Percentiles rank a stretch among this genome's conserved stretches.
Evolutionary conservation across 2,329 filamentous ascomycete species (phyloP).

Genomic region (Monilinia fructigena): DNA sequence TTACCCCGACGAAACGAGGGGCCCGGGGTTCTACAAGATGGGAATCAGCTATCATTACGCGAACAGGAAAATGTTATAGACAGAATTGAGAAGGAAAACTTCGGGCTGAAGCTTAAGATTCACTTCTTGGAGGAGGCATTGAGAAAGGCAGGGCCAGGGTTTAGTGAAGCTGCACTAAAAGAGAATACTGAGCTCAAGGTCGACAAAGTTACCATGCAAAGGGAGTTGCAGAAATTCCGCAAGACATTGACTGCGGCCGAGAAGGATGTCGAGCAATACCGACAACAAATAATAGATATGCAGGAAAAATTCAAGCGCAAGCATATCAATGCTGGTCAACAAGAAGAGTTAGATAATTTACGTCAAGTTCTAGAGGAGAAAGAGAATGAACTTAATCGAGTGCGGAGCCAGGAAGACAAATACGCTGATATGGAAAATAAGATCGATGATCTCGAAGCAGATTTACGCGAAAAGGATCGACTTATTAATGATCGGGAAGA

Average conservation of each 20-base stretch:
- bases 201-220: slow-evolving; percentile 83
- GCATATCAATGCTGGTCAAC: slow-evolving; percentile 68
- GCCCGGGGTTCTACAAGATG: slow-evolving; percentile 73
- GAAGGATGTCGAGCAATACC: slow-evolving; percentile 80
- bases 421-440: slow-evolving; percentile 69
- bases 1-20: slow-evolving; percentile 61
- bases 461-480: slow-evolving; percentile 73
- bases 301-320: slow-evolving; percentile 78
- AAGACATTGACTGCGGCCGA: slow-evolving; percentile 82
- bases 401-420: slow-evolving; percentile 58
- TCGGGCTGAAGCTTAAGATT: slow-evolving; percentile 93
- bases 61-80: slow-evolving; percentile 96
- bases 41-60: slow-evolving; percentile 84
- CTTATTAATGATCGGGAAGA: slow-evolving; percentile 72
- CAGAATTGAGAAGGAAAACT: slow-evolving; percentile 97
- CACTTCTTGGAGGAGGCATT: slow-evolving; percentile 93
- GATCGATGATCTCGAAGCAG: slow-evolving; percentile 72
- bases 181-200: slow-evolving; percentile 98
- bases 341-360: slow-evolving; percentile 58
- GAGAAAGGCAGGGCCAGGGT: slow-evolving; percentile 81
- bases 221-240: slow-evolving; percentile 80
- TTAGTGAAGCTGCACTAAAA: slow-evolving; percentile 82
- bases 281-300: slow-evolving; percentile 76
- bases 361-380: slow-evolving; percentile 56
- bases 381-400: slow-evolving; percentile 48